Base-by-base conservation (phyloP, 1,284 basidiomycete species). In the Leccinum griseonigrum region DNA sequence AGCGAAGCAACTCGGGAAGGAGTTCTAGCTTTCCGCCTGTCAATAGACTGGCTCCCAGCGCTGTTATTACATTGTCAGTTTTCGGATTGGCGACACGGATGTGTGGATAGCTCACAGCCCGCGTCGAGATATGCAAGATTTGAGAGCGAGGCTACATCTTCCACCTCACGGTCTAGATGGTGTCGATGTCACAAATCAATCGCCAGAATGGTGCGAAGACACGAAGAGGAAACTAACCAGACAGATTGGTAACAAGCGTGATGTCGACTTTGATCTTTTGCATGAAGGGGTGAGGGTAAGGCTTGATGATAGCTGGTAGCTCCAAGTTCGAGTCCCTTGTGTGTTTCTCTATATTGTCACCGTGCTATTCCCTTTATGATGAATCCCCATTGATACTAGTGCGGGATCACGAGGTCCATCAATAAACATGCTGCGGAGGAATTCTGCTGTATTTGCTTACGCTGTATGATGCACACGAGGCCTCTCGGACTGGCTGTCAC, bases 1-100 rank as follows among this genome's bases (percentile, higher is more conserved):
- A 18, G 36, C 46, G 48, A 18, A 59, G 31, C 7, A 59, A 29
- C 31, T 59, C 46, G 10, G 46, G 18, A 52, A 60, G 22, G 1
- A 60, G 29, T 32, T 60, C 59, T 3, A 59, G 56, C 13, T 58
- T 60, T 40, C 59, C 59, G 13, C 59, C 55, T 2, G 56, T 59
- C 11, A 60, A 28, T n/a, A 60, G 16, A 9, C n/a, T 51, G 48
- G 29, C 18, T 1, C n/a, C 59, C 3, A 46, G 48, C 1, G 59
- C 56, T 60, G 48, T 31, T 14, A 4, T 14, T 11, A 9, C 18
- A 9, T 11, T 11, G 22, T 2, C 8, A 26, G 22, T 10, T 13
- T 9, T 10, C 11, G 32, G 22, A 11, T 10, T 51, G 13, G 26
- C 9, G 22, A 51, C 10, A 13, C 3, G 2, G 18, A n/a, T 16